A percentile compares a stretch with the other conserved stretches of the same genome.
Evolutionary conservation across 306 rosid genomes (phyloP).

Genomic region (Gleditsia sinensis): DNA sequence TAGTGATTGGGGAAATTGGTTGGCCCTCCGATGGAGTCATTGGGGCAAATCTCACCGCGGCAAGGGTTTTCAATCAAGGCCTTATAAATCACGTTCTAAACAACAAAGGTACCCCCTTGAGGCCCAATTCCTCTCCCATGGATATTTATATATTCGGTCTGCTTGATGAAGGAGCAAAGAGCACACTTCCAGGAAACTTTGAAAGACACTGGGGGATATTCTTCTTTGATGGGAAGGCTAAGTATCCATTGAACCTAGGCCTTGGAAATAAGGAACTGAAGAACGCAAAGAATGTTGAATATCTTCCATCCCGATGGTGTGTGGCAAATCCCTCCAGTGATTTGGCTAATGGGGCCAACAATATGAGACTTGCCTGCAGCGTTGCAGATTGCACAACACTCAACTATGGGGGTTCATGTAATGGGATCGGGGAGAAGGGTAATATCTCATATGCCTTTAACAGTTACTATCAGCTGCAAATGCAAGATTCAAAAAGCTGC

Average conservation of each 20-base stretch:
- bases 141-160: slow-evolving; percentile 82
- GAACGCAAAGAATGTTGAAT: slow-evolving; percentile 77
- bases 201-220: slow-evolving; percentile 98
- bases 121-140: slow-evolving; percentile 72
- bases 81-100: slow-evolving; percentile 66
- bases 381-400: slow-evolving; percentile 94
- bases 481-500: slow-evolving; percentile 81
- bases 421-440: slow-evolving; percentile 83
- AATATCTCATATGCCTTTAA: slow-evolving; percentile 92
- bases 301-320: slow-evolving; percentile 95
- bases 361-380: slow-evolving; percentile 77
- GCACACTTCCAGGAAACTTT: slow-evolving; percentile 81
- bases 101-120: slow-evolving; percentile 84
- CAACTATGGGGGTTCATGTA: slow-evolving; percentile 90
- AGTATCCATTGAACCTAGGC: slow-evolving; percentile 79
- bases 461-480: slow-evolving; percentile 89
- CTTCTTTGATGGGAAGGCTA: slow-evolving; percentile 93
- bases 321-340: slow-evolving; percentile 75
- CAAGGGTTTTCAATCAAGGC: slow-evolving; percentile 87
- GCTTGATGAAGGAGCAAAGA: slow-evolving; percentile 90
- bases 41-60: slow-evolving; percentile 84
- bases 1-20: slow-evolving; percentile 85
- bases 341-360: slow-evolving; percentile 60
- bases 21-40: slow-evolving; percentile 96
- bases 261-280: slow-evolving; percentile 63